phyloP scores from a whole-genome alignment of 2,329 filamentous ascomycete genomes.

The Elsinoe batatas region DNA sequence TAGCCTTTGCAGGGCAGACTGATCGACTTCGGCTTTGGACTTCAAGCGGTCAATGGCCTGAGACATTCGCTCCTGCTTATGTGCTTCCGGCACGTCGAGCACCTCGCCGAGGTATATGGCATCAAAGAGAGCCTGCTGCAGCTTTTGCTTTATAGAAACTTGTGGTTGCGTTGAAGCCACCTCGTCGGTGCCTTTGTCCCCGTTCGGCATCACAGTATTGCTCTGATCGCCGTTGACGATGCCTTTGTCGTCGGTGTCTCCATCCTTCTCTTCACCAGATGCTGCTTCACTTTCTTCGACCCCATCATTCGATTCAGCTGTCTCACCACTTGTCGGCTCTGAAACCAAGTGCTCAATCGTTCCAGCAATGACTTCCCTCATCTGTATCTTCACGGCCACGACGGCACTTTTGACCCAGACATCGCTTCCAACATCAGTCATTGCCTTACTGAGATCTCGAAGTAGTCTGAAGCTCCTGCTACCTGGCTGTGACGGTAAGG shows the following conservation, averaged over 20 bases:
- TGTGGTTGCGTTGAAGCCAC: conserved; percentile 8
- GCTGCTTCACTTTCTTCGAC: background rate
- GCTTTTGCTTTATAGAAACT: conserved; percentile 21
- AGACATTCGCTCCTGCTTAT: conserved; percentile 13
- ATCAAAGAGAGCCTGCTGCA: conserved; percentile 36
- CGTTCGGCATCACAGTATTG: background rate
- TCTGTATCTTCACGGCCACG: conserved; percentile 47
- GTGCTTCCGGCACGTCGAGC: conserved; percentile 7
- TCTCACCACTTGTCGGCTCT: background rate
- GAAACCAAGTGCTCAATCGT: conserved; percentile 28
- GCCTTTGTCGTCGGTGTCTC: conserved; percentile 14
- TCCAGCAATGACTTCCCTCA: conserved; percentile 44
- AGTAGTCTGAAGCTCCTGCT: conserved; percentile 64
- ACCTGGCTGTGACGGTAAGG: conserved; percentile 69
- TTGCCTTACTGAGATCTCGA: conserved; percentile 52
- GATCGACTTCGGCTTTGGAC: conserved; percentile 40
- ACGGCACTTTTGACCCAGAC: conserved; percentile 70
- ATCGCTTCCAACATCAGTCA: conserved; percentile 64
- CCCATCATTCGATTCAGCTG: background rate
- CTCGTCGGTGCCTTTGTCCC: background rate
- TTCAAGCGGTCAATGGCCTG: conserved; percentile 30
- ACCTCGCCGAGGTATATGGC: conserved; percentile 31
- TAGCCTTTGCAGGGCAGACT: conserved; percentile 44
- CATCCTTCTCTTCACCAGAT: background rate
- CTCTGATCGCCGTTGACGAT: conserved; percentile 15